These are phyloP conservation scores for Ophiostoma piceae DNA, from an alignment of 2,329 filamentous ascomycete species.

Conservation along the genomic window DNA sequence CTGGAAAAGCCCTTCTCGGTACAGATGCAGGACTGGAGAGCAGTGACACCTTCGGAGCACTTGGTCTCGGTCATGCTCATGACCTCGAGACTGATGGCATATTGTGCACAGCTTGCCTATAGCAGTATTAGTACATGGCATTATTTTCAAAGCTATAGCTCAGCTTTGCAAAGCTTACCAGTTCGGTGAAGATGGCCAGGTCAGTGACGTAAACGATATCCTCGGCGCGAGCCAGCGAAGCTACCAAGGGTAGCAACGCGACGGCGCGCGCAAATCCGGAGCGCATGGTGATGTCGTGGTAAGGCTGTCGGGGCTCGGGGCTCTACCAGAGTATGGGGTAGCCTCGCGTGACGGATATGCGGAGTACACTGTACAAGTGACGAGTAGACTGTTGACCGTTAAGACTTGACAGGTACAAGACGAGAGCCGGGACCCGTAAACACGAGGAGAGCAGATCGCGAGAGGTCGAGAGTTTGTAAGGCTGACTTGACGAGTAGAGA, in stretches of 20 bases:
- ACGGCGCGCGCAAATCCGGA: constrained; percentile 1
- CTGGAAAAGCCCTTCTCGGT: constrained; percentile 42
- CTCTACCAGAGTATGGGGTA: background rate
- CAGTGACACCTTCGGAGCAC: constrained; percentile 42
- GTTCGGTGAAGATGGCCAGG: constrained; percentile 38
- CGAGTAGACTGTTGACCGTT: constrained; percentile 4
- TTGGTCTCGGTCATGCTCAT: constrained; percentile 39
- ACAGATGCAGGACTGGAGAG: constrained; percentile 50
- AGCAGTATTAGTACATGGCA: background rate
- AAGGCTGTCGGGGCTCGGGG: background rate
- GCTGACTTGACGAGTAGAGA: background rate
- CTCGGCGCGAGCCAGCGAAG: constrained; percentile 1
- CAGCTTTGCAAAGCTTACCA: constrained; percentile 33
- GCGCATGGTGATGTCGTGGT: constrained; percentile 16
- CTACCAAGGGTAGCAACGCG: constrained; percentile 23
- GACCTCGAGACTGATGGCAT: constrained; percentile 43
- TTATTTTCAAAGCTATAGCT: background rate
- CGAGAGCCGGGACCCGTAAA: background rate
- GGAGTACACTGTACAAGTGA: background rate
- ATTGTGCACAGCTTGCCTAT: constrained; percentile 48
- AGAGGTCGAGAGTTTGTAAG: background rate
- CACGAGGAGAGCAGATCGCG: background rate
- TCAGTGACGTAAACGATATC: constrained; percentile 43
- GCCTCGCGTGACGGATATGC: no score
- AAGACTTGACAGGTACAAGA: background rate